Evolutionary conservation across 306 rosid genomes (phyloP).

Genomic region (Rosa lucieae): DNA sequence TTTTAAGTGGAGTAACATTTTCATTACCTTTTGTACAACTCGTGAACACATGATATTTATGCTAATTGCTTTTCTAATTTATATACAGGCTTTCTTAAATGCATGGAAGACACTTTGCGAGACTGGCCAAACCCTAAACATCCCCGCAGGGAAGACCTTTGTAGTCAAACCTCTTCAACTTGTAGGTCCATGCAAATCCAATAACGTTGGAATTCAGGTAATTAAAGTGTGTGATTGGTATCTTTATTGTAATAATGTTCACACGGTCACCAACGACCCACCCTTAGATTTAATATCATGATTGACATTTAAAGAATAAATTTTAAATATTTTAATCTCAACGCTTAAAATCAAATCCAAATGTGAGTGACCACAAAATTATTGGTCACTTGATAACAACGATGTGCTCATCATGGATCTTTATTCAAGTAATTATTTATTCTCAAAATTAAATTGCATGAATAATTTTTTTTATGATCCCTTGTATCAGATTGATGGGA

Average conservation of each 20-base stretch:
- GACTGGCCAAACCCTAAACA: neutral
- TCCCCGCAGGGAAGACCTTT: neutral
- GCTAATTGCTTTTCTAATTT: neutral
- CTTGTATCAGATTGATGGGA: neutral
- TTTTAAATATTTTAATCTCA: no score
- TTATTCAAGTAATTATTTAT: no score
- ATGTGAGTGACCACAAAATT: no score
- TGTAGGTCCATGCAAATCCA: neutral
- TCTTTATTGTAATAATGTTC: no score
- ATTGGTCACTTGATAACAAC: no score
- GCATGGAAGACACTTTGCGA: neutral
- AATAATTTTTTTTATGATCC: neutral
- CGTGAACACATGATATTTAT: neutral
- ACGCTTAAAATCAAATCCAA: no score
- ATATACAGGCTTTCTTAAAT: neutral
- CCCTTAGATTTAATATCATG: no score
- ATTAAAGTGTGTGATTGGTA: neutral
- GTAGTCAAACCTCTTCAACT: neutral
- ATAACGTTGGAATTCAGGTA: neutral
- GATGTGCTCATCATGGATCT: no score
- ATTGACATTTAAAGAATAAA: no score
- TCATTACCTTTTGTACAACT: neutral
- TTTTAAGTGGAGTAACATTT: neutral
- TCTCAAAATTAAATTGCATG: neutral
- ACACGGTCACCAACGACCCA: no score